These are phyloP conservation scores for Tuber melanosporum DNA, from an alignment of 495 filamentous ascomycete species.

Conservation along the genomic window DNA sequence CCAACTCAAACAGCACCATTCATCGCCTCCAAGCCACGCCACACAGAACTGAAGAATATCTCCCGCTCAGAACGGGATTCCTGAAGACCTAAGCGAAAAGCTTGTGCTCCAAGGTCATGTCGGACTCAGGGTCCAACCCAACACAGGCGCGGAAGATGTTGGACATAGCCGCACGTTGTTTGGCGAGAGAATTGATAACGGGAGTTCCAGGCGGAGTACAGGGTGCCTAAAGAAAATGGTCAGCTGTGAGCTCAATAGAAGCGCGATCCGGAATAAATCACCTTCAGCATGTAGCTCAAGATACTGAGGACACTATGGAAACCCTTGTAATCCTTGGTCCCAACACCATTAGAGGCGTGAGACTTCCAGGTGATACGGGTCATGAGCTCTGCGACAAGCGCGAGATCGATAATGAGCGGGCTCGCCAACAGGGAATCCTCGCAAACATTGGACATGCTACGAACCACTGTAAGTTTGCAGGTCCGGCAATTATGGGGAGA, in stretches of 20 bases:
- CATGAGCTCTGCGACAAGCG: conserved; percentile 92
- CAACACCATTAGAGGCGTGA: conserved; percentile 45
- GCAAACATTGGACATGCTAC: conserved; percentile 92
- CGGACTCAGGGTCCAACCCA: conserved; percentile 92
- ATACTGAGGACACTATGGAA: conserved; percentile 98
- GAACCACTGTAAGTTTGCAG: conserved; percentile 20
- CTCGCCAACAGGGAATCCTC: conserved; percentile 98
- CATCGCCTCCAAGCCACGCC: background rate
- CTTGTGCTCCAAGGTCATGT: conserved; percentile 99
- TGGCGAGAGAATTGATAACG: conserved; percentile 90
- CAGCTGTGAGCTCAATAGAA: conserved; percentile 2
- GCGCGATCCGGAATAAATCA: conserved; percentile 24
- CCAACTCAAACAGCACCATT: background rate
- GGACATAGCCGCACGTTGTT: conserved; percentile 88
- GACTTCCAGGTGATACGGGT: conserved; percentile 91
- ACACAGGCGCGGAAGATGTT: conserved; percentile 99
- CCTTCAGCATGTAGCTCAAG: conserved; percentile 98
- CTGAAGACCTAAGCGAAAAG: conserved; percentile 53
- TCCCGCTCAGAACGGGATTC: background rate
- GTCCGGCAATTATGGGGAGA: background rate
- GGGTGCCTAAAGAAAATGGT: conserved; percentile 54
- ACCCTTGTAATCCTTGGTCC: conserved; percentile 67
- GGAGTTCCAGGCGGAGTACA: conserved; percentile 92
- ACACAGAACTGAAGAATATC: background rate
- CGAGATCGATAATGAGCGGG: conserved; percentile 93